Conservation (phyloP, 1,284 basidiomycete genomes). For the Tetrapyrgos nigripes region DNA sequence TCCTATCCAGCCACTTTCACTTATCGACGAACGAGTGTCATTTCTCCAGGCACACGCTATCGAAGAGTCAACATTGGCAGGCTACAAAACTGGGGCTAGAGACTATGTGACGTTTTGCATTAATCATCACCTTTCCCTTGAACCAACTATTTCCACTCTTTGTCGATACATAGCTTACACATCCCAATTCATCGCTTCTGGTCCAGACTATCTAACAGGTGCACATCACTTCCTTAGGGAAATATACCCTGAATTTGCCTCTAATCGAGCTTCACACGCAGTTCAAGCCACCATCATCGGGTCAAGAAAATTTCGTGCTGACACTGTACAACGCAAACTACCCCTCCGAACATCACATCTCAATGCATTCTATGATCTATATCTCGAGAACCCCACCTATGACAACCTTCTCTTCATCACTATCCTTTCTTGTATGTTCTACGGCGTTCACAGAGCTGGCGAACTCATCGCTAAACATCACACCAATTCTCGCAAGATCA, state of each 20-base stretch:
- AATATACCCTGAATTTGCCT: no score
- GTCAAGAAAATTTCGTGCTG: slow-evolving; percentile 19
- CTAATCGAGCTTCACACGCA: no score
- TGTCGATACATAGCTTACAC: slow-evolving; percentile 24
- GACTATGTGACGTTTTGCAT: slow-evolving; percentile 31
- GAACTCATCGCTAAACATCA: no score
- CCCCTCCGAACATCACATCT: slow-evolving; percentile 27
- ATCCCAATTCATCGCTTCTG: no score
- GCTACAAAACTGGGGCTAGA: no score
- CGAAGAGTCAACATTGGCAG: slow-evolving; percentile 26
- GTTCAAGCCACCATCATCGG: no score
- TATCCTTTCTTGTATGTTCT: no score
- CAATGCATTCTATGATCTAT: slow-evolving; percentile 14
- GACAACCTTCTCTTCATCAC: slow-evolving; percentile 31
- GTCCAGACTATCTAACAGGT: no score
- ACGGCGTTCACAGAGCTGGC: no score
- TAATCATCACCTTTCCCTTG: slow-evolving; percentile 18
- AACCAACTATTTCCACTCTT: slow-evolving; percentile 28
- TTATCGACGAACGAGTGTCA: slow-evolving; percentile 10
- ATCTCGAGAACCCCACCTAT: slow-evolving; percentile 4
- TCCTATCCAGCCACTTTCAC: no score
- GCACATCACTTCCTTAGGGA: no score
- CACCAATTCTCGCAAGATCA: no score
- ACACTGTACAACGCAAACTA: slow-evolving; percentile 22
- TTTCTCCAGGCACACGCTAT: slow-evolving; percentile 25